A percentile compares a stretch with the other conserved stretches of the same genome.
phyloP scores from a whole-genome alignment of 176 grass and related monocot species.

The Metroxylon sagu region DNA sequence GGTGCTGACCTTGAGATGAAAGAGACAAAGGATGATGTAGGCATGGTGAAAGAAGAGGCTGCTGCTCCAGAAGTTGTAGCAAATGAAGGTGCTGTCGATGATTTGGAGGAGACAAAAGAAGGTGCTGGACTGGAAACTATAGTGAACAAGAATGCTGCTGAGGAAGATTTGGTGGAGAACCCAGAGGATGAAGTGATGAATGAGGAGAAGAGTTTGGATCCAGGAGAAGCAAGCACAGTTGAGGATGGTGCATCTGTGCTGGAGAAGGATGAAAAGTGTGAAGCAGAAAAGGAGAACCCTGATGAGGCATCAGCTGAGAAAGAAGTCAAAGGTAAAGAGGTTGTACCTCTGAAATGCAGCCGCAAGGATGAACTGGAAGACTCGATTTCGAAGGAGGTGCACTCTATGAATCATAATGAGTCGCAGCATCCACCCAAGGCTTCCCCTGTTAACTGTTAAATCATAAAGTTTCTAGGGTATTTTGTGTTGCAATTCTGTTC shows the following conservation, averaged over 20 bases:
- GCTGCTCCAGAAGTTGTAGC: conserved; percentile 19
- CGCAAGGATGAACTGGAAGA: conserved; percentile 11
- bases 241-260: neutral
- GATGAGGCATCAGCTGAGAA: neutral
- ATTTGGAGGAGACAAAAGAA: neutral
- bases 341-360: conserved; percentile 7
- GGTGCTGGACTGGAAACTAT: neutral
- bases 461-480: no score
- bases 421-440: conserved; percentile 13
- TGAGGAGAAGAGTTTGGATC: conserved; percentile 17
- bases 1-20: conserved; percentile 8
- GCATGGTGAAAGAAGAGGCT: conserved; percentile 3
- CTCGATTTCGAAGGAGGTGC: neutral
- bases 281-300: no score
- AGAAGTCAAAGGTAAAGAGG: conserved; percentile 19
- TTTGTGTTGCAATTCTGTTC: no score
- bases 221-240: conserved; percentile 6
- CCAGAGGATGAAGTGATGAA: conserved; percentile 17
- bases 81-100: conserved; percentile 19
- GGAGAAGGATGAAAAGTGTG: neutral
- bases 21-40: neutral
- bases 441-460: conserved; percentile 5
- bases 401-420: neutral
- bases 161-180: neutral
- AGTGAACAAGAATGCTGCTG: neutral